Evolutionary conservation across 371 early-diverging fungal species (phyloP).

Genomic region (Parasitella parasitica): DNA sequence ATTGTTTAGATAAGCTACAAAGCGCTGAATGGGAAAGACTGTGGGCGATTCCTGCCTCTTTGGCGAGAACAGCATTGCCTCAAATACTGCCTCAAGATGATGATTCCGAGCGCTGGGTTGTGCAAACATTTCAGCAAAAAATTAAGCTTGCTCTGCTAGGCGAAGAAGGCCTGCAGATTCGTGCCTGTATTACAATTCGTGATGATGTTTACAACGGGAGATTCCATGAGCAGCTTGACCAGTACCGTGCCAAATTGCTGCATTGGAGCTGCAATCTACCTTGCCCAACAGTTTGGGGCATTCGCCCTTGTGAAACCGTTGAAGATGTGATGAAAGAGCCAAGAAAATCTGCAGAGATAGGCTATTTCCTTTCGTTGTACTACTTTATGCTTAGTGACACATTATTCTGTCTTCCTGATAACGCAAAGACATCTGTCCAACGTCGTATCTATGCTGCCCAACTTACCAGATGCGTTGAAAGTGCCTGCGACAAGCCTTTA

Average conservation of each 20-base stretch:
- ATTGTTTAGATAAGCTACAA: slow-evolving; percentile 29
- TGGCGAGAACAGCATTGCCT: slow-evolving; percentile 11
- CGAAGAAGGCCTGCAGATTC: slow-evolving; percentile 22
- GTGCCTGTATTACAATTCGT: neutral
- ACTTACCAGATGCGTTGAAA: neutral
- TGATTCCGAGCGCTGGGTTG: slow-evolving; percentile 8
- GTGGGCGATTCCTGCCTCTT: slow-evolving; percentile 18
- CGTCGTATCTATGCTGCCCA: slow-evolving; percentile 10
- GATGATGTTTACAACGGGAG: neutral
- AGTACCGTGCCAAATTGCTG: neutral
- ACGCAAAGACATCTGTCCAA: neutral
- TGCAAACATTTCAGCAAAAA: slow-evolving; percentile 3
- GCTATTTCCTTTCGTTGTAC: neutral
- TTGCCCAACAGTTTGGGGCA: neutral
- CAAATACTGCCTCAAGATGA: slow-evolving; percentile 16
- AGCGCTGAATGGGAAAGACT: slow-evolving; percentile 20
- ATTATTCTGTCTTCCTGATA: slow-evolving; percentile 5
- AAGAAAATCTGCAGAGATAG: neutral
- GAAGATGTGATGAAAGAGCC: slow-evolving; percentile 1
- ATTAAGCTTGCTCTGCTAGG: slow-evolving; percentile 6
- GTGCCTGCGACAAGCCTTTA: neutral
- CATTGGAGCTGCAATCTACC: slow-evolving; percentile 7
- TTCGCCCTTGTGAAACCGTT: neutral
- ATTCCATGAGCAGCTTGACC: neutral
- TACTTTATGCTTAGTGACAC: slow-evolving; percentile 11